phyloP scores from a whole-genome alignment of 768 basidiomycete species.

The Lactarius deliciosus region DNA sequence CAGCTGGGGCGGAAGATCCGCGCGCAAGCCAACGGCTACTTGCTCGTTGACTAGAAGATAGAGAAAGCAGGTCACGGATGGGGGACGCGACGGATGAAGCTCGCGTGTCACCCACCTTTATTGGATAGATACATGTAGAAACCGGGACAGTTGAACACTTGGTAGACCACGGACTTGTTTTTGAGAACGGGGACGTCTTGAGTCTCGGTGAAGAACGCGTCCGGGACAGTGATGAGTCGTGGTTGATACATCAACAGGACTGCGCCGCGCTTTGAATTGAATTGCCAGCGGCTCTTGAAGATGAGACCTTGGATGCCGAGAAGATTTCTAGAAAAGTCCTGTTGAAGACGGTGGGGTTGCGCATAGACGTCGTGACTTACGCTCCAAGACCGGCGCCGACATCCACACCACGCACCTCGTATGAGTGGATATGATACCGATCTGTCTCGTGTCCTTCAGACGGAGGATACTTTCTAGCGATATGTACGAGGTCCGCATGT shows the following conservation, averaged over 20 bases:
- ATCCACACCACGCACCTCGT: constrained; percentile 5
- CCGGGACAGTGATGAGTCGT: constrained; percentile 3
- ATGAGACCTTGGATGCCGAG: neutral
- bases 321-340: neutral
- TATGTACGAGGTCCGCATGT: neutral
- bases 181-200: constrained; percentile 3
- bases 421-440: constrained; percentile 14
- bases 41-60: constrained; percentile 8
- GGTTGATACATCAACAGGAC: constrained; percentile 20
- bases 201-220: neutral
- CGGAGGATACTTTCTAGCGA: constrained; percentile 1
- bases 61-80: neutral
- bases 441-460: neutral
- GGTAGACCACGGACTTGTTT: constrained; percentile 11
- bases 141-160: constrained; percentile 14
- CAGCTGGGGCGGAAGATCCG: neutral
- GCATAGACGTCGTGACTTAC: constrained; percentile 5
- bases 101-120: neutral
- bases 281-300: constrained; percentile 13
- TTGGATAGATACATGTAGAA: constrained; percentile 24
- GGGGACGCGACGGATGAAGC: neutral
- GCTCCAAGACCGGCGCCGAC: neutral
- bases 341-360: neutral
- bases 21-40: constrained; percentile 11
- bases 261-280: constrained; percentile 23